phyloP scores from a whole-genome alignment of 2,329 filamentous ascomycete species.

The Penicillium olsonii region DNA sequence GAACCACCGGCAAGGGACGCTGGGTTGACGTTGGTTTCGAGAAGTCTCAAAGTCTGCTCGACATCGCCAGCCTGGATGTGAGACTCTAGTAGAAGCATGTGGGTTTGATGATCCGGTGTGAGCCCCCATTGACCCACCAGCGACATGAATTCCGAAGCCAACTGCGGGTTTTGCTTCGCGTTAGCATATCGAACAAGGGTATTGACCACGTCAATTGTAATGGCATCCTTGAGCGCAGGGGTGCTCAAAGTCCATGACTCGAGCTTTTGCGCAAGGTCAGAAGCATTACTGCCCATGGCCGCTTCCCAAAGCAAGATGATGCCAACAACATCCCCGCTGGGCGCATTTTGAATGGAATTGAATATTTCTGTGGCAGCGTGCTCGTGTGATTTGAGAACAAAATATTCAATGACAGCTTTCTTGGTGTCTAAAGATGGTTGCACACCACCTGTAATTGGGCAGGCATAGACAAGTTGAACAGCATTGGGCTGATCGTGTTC shows the following conservation, averaged over 20 bases:
- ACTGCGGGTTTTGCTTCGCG: conserved; percentile 66
- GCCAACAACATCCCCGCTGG: conserved; percentile 66
- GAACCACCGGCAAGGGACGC: conserved; percentile 60
- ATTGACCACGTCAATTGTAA: conserved; percentile 76
- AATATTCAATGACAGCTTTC: conserved; percentile 61
- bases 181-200: conserved; percentile 71
- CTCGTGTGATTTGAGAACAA: conserved; percentile 59
- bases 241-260: conserved; percentile 59
- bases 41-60: conserved; percentile 57
- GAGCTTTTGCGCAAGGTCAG: conserved; percentile 74
- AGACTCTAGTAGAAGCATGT: conserved; percentile 73
- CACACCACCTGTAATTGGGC: conserved; percentile 47
- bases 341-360: conserved; percentile 44
- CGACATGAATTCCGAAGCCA: conserved; percentile 71
- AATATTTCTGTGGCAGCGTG: conserved; percentile 66
- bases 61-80: conserved; percentile 73
- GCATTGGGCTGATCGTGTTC: conserved; percentile 58
- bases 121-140: conserved; percentile 68
- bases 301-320: conserved; percentile 75
- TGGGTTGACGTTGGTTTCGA: conserved; percentile 57
- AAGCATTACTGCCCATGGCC: conserved; percentile 68
- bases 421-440: conserved; percentile 52
- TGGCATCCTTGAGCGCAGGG: conserved; percentile 48
- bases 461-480: conserved; percentile 68
- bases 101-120: conserved; percentile 67